These are phyloP conservation scores for Fusarium liriodendri DNA, from an alignment of 2,329 filamentous ascomycete species.

Conservation along the genomic window DNA sequence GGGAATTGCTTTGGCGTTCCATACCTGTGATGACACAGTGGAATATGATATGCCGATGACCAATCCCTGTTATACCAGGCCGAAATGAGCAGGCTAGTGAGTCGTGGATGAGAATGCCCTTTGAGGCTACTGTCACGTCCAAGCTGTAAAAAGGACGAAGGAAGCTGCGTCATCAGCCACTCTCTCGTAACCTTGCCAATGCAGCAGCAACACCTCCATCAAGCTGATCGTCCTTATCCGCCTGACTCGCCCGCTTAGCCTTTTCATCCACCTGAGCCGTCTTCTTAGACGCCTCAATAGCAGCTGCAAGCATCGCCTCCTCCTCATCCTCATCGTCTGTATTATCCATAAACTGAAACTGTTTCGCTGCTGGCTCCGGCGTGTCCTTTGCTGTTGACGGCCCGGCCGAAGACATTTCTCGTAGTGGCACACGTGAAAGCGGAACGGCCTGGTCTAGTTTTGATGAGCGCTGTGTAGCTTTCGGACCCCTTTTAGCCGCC, in stretches of 20 bases:
- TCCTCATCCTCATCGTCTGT: conserved; percentile 61
- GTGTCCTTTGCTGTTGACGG: conserved; percentile 27
- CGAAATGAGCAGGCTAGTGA: background rate
- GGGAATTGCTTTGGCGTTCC: background rate
- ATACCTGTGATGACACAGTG: background rate
- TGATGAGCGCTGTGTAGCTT: conserved; percentile 40
- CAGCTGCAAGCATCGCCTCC: conserved; percentile 61
- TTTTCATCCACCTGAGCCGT: conserved; percentile 47
- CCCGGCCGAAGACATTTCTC: conserved; percentile 51
- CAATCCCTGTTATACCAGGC: background rate
- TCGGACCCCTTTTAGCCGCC: conserved; percentile 63
- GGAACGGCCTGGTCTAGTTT: conserved; percentile 54
- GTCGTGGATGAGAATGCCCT: background rate
- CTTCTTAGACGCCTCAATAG: conserved; percentile 59
- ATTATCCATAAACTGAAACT: conserved; percentile 55
- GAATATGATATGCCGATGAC: background rate
- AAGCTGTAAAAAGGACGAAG: background rate
- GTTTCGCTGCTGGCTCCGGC: conserved; percentile 33
- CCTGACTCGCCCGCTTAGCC: conserved; percentile 34
- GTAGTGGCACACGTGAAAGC: conserved; percentile 53
- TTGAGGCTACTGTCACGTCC: background rate
- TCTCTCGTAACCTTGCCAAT: conserved; percentile 66
- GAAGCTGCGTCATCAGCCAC: conserved; percentile 30
- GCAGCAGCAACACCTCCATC: conserved; percentile 71
- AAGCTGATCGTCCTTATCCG: conserved; percentile 53